These are phyloP conservation scores for Erucastrum elatum DNA, from an alignment of 345 rosid genomes.

Conservation along the genomic window DNA sequence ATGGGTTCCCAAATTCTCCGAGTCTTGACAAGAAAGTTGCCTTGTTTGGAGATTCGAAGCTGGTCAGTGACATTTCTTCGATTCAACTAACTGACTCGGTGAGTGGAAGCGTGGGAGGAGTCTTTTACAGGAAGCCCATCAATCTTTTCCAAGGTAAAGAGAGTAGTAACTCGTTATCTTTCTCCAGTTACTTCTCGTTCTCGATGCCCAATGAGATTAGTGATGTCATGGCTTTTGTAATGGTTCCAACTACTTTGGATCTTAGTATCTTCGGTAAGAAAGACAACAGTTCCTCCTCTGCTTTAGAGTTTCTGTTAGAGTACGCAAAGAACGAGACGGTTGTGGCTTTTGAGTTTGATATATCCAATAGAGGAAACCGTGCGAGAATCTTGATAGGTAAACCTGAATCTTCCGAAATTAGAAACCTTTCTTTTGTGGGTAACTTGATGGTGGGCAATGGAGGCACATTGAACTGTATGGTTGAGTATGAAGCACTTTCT, in stretches of 20 bases:
- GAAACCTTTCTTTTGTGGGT: slow-evolving; percentile 39
- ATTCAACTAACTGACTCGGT: slow-evolving; percentile 61
- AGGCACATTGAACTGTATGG: slow-evolving; percentile 66
- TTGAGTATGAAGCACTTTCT: slow-evolving; percentile 68
- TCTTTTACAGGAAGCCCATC: slow-evolving; percentile 67
- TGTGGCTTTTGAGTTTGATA: slow-evolving; percentile 53
- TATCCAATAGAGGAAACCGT: slow-evolving; percentile 43
- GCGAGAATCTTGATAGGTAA: slow-evolving; percentile 62
- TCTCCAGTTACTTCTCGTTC: slow-evolving; percentile 73
- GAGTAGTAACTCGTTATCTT: slow-evolving; percentile 44
- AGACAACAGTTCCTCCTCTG: slow-evolving; percentile 39
- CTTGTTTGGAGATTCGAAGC: slow-evolving; percentile 69
- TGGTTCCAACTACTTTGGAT: slow-evolving; percentile 54
- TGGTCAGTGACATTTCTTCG: slow-evolving; percentile 44
- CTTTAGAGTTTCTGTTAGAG: slow-evolving; percentile 17
- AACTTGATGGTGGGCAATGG: slow-evolving; percentile 41
- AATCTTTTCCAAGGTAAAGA: slow-evolving; percentile 64
- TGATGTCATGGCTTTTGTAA: slow-evolving; percentile 63
- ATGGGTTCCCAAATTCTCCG: slow-evolving; percentile 48
- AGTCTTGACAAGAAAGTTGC: slow-evolving; percentile 47
- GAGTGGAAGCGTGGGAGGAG: slow-evolving; percentile 53
- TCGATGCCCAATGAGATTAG: slow-evolving; percentile 47
- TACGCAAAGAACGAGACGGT: slow-evolving; percentile 15
- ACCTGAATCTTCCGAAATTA: slow-evolving; percentile 48
- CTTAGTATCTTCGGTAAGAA: slow-evolving; percentile 43